Evolutionary conservation across 805 yeast species (phyloP), one percentile per base, ranked within the genome.

Genomic region (Starmerella kuoi): DNA sequence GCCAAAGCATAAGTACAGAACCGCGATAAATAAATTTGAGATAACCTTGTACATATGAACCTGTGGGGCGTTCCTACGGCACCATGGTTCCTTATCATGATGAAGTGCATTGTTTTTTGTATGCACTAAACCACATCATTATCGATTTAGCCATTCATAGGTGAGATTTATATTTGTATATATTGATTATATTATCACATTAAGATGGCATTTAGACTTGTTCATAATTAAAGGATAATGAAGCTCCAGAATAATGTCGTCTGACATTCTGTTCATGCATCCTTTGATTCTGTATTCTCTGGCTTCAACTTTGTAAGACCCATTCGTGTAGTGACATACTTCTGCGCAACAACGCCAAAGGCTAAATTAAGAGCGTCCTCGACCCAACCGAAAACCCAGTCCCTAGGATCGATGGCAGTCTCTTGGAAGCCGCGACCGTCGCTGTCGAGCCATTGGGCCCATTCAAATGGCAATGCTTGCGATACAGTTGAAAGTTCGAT

Each of bases 381-480:
- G 28, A 81, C 67, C 93, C 93, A 82, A 40, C 74, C 80, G 33
- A 69, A 66, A 12, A 82, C 81, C 93, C 91, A 82, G 45, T 78
- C 84, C 33, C 79, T 66, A n/a, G 88, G 87, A 53, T 80, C 86
- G 12, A 77, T 69, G 8, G 67, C 76, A 45, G 74, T 75, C 4
- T 60, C 60, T 19, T 49, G 55, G 32, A 59, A 59, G 18, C 55
- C 60, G 5, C 55, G 55, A 25, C 51, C 55, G 23, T 53, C 51
- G 25, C 55, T 73, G 46, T 74, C 77, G n/a, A 88, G 68, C 98
- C 98, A 91, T n/a, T 73, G 66, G 8, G 86, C 79, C 98, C 98
- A 91, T 57, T 74, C 77, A 35, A 73, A 58, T 9, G 98, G 97
- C 67, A 85, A 80, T 5, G 94, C 76, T 61, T 91, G 98, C 0